phyloP scores from a whole-genome alignment of 202 grass and related monocot species.

The Schoenoplectus tabernaemontani region DNA sequence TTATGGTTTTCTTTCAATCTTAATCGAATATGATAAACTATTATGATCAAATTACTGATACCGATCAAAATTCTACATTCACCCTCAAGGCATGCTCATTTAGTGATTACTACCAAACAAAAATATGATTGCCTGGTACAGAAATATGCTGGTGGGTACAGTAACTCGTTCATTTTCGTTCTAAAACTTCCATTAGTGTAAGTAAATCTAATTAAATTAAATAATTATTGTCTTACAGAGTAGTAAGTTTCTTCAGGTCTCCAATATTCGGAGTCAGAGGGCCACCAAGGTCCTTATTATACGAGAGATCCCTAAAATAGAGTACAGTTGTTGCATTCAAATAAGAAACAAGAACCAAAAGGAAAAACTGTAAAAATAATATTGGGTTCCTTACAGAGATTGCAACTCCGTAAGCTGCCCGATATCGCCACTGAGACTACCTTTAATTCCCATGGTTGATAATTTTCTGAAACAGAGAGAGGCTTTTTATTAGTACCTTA shows the following conservation, averaged over 20 bases:
- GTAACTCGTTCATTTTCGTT: background rate
- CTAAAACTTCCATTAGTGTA: background rate
- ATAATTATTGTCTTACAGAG: constrained; percentile 40
- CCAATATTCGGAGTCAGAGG: constrained; percentile 56
- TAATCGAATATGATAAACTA: background rate
- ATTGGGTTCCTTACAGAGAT: constrained; percentile 51
- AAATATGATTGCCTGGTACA: background rate
- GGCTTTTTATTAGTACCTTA: background rate
- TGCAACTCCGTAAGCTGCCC: constrained; percentile 57
- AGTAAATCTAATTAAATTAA: background rate
- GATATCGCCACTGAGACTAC: constrained; percentile 60
- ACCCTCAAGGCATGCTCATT: background rate
- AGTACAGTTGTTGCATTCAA: background rate
- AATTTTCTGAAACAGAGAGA: constrained; percentile 50
- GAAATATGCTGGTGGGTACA: background rate
- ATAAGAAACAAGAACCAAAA: constrained; percentile 8
- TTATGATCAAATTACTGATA: too few species aligned
- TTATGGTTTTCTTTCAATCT: background rate
- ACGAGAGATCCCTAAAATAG: constrained; percentile 68
- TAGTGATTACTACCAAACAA: background rate
- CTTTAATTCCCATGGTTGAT: constrained; percentile 77
- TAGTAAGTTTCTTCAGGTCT: constrained; percentile 67
- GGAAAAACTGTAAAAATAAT: background rate
- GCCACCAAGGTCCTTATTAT: constrained; percentile 52
- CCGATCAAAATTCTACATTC: too few species aligned